Conservation (phyloP, 2,329 filamentous ascomycete genomes). For the Metarhizium robertsii region DNA sequence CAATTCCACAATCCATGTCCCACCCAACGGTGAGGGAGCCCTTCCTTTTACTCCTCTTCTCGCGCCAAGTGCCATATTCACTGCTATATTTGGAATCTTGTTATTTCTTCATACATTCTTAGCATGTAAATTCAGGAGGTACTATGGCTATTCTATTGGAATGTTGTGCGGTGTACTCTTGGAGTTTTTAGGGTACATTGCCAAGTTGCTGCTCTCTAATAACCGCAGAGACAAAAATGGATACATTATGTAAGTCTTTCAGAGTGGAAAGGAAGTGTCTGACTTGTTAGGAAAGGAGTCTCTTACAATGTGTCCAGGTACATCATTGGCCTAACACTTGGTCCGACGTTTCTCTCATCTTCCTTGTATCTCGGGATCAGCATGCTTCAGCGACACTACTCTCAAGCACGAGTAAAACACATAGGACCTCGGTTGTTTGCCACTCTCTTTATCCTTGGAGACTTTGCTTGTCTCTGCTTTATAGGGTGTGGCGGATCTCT, state of each 20-base stretch:
- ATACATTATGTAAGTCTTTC: too few relatives aligned
- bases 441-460: conserved; percentile 10
- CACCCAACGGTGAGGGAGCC: too few relatives aligned
- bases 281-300: too few relatives aligned
- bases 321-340: too few relatives aligned
- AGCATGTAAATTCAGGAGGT: conserved; percentile 5
- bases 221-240: too few relatives aligned
- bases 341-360: conserved; percentile 5
- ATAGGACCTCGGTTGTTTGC: conserved; percentile 8
- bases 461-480: conserved; percentile 11
- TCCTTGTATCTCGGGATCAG: conserved; percentile 12
- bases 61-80: background rate
- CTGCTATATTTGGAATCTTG: conserved; percentile 7
- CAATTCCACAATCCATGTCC: too few relatives aligned
- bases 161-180: conserved; percentile 10
- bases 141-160: conserved; percentile 12
- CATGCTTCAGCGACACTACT: conserved; percentile 5
- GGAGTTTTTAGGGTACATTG: too few relatives aligned
- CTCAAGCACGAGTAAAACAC: background rate
- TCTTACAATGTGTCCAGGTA: too few relatives aligned
- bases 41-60: too few relatives aligned
- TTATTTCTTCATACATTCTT: conserved; percentile 4
- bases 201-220: too few relatives aligned
- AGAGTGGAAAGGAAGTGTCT: too few relatives aligned
- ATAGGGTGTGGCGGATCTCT: conserved; percentile 11